Conservation (phyloP, 208 protist genomes). For the Leishmania tropica region DNA sequence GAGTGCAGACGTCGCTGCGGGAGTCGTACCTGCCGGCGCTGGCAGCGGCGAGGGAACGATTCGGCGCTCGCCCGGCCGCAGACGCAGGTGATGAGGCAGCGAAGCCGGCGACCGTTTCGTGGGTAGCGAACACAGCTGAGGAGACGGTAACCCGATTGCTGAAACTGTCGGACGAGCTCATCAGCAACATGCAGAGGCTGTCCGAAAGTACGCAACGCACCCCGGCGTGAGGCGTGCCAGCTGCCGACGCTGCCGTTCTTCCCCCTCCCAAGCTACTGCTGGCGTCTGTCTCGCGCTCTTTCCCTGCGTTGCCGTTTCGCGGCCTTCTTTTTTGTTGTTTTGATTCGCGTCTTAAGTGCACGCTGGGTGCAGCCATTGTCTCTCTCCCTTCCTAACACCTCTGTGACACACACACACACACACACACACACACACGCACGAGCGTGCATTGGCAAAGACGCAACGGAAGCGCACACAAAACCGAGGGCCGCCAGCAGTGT, state of each 20-base stretch:
- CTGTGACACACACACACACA: neutral
- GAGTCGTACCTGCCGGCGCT: slow-evolving; percentile 33
- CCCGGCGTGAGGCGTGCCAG: neutral
- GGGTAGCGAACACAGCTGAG: slow-evolving; percentile 57
- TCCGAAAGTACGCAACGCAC: neutral
- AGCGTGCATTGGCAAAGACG: neutral
- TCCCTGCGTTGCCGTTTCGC: neutral
- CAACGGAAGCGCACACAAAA: too few relatives aligned
- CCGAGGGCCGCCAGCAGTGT: neutral
- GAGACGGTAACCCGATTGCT: slow-evolving; percentile 54
- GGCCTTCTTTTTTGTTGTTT: neutral
- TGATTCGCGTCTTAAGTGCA: neutral
- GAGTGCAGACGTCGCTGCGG: slow-evolving; percentile 41
- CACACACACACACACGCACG: neutral
- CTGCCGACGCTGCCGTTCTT: neutral
- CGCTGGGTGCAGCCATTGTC: neutral
- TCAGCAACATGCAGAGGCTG: slow-evolving; percentile 40
- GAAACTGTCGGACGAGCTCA: slow-evolving; percentile 45
- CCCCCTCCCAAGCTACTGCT: neutral
- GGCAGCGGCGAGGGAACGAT: slow-evolving; percentile 24
- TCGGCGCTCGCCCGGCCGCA: slow-evolving; percentile 10
- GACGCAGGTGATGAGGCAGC: neutral
- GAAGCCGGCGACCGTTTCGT: neutral
- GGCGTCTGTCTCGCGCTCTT: neutral
- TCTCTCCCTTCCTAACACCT: neutral